A percentile compares a stretch with the other conserved stretches of the same genome.
Conservation (phyloP, 1,284 basidiomycete species). For the Boletus sp. region DNA sequence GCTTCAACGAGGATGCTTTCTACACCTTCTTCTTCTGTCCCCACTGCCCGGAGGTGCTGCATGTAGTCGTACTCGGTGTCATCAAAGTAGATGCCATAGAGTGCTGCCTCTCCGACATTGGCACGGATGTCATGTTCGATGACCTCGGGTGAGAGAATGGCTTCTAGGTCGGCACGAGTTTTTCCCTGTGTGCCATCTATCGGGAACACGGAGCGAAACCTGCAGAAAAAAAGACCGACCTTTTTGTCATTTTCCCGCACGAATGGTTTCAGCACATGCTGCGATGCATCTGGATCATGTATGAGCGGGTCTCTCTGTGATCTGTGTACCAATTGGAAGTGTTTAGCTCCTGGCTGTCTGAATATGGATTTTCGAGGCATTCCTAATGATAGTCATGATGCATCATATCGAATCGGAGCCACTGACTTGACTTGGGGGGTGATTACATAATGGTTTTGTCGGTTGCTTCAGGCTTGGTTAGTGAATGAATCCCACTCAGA, state of each 20-base stretch:
- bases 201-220: slow-evolving; percentile 7
- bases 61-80: slow-evolving; percentile 99
- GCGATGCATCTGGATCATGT: slow-evolving; percentile 89
- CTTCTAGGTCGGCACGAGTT: slow-evolving; percentile 75
- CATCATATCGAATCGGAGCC: too few relatives aligned
- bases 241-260: slow-evolving; percentile 74
- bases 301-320: slow-evolving; percentile 96
- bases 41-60: slow-evolving; percentile 89
- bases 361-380: slow-evolving; percentile 86
- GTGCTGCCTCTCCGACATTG: slow-evolving; percentile 84
- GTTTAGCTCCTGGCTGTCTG: slow-evolving; percentile 84
- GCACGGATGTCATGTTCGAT: slow-evolving; percentile 50
- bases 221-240: slow-evolving; percentile 42
- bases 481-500: slow-evolving; percentile 28
- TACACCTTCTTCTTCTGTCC: slow-evolving; percentile 73
- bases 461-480: slow-evolving; percentile 31
- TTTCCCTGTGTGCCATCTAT: slow-evolving; percentile 59
- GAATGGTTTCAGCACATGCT: slow-evolving; percentile 87
- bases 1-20: slow-evolving; percentile 80
- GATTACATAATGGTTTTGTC: slow-evolving; percentile 38
- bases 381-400: neutral
- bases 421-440: neutral
- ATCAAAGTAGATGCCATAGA: slow-evolving; percentile 95
- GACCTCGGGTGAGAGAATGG: slow-evolving; percentile 61
- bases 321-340: slow-evolving; percentile 97